Conservation (phyloP, 2,329 filamentous ascomycete species). For the Pseudopithomyces chartarum region DNA sequence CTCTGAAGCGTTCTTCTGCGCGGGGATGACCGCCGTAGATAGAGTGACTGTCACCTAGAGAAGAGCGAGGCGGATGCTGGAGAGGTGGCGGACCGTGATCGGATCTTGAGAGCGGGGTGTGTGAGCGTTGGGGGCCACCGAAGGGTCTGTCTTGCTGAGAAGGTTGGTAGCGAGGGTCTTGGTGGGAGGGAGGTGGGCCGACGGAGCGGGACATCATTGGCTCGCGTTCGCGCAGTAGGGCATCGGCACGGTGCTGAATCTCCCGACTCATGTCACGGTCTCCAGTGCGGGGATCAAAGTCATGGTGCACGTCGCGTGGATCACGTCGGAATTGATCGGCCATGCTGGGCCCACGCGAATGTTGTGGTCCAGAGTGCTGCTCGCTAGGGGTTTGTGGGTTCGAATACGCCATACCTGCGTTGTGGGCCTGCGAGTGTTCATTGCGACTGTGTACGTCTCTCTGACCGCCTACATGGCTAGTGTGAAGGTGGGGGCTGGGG, state of each 20-base stretch:
- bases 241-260: slow-evolving; percentile 35
- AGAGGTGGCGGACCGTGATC: slow-evolving; percentile 36
- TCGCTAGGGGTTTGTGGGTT: slow-evolving; percentile 41
- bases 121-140: slow-evolving; percentile 32
- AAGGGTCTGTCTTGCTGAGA: slow-evolving; percentile 34
- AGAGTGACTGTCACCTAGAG: slow-evolving; percentile 29
- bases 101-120: slow-evolving; percentile 37
- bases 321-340: slow-evolving; percentile 38
- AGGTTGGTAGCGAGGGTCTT: slow-evolving; percentile 35
- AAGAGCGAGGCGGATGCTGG: slow-evolving; percentile 40
- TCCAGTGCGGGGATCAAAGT: slow-evolving; percentile 34
- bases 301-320: slow-evolving; percentile 33
- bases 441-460: slow-evolving; percentile 36
- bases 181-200: slow-evolving; percentile 25
- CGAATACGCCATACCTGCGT: slow-evolving; percentile 35
- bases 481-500: slow-evolving; percentile 41
- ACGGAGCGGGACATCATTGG: slow-evolving; percentile 24
- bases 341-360: slow-evolving; percentile 30
- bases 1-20: slow-evolving; percentile 34
- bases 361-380: slow-evolving; percentile 27
- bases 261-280: slow-evolving; percentile 42
- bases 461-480: slow-evolving; percentile 33
- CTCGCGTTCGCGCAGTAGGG: slow-evolving; percentile 35
- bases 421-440: slow-evolving; percentile 40
- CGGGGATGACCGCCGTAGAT: slow-evolving; percentile 30